A percentile compares a stretch with the other conserved stretches of the same genome.
phyloP scores from a whole-genome alignment of 176 grass and related monocot species.

The Hordeum vulgare region DNA sequence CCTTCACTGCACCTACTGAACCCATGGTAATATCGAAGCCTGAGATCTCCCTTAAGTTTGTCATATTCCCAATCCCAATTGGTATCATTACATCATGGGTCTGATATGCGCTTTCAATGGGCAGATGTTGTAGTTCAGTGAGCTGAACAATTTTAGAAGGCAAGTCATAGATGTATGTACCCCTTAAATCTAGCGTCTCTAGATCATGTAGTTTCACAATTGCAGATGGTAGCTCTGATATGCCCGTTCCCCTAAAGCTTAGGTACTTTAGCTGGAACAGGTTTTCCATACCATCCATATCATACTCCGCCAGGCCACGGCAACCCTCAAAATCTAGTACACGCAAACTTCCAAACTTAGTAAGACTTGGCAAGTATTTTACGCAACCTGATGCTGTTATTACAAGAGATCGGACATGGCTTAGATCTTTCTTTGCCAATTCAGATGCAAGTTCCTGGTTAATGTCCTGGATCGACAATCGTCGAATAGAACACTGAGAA shows the following conservation, averaged over 20 bases:
- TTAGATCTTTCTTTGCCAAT: background rate
- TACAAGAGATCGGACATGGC: background rate
- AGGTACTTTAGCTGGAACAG: background rate
- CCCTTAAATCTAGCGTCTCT: background rate
- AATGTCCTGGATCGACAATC: background rate
- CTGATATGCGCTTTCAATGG: no score
- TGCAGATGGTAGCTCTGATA: background rate
- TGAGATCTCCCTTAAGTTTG: background rate
- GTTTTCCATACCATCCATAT: background rate
- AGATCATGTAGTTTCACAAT: background rate
- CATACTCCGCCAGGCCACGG: background rate
- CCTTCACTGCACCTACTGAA: background rate
- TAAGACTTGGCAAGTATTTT: background rate
- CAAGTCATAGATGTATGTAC: fast-evolving
- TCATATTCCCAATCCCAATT: background rate
- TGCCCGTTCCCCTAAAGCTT: background rate
- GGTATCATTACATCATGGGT: no score
- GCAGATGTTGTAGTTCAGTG: background rate
- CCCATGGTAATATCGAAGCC: background rate
- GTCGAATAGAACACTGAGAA: background rate
- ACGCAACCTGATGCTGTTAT: background rate
- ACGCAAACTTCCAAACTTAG: background rate
- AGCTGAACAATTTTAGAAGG: background rate
- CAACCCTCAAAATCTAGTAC: background rate
- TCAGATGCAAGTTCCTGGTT: background rate